Percentiles rank a stretch among this genome's conserved stretches.
Evolutionary conservation across 176 grass and related monocot species (phyloP).

Genomic region (Pharus latifolius): DNA sequence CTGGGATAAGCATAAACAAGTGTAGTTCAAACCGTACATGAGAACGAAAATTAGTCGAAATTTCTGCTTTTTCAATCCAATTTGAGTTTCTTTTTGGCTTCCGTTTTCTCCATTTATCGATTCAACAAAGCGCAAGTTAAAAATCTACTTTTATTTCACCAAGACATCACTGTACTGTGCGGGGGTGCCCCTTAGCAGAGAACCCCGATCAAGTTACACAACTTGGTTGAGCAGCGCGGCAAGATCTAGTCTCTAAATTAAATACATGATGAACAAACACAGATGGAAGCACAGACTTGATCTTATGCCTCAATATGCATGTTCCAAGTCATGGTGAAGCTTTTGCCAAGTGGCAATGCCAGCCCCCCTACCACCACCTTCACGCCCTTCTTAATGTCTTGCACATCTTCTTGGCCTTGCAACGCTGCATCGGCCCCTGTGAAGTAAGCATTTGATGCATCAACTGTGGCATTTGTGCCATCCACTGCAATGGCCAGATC

Average conservation of each 20-base stretch:
- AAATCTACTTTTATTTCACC: conserved; percentile 4
- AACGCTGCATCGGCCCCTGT: neutral
- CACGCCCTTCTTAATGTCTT: conserved; percentile 32
- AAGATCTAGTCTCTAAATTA: neutral
- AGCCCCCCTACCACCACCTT: conserved; percentile 68
- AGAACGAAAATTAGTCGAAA: neutral
- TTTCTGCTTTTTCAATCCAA: neutral
- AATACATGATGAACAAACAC: neutral
- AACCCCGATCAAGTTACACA: neutral
- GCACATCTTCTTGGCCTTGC: conserved; percentile 15
- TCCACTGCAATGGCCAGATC: conserved; percentile 45
- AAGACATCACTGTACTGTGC: neutral
- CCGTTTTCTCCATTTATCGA: neutral
- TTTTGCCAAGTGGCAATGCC: conserved; percentile 74
- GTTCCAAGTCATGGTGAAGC: conserved; percentile 78
- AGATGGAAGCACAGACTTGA: neutral
- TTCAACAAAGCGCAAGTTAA: neutral
- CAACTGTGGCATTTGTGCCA: conserved; percentile 7
- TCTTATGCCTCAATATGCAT: conserved; percentile 50
- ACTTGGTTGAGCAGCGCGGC: neutral
- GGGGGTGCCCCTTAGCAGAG: neutral
- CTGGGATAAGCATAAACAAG: no score
- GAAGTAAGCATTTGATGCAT: conserved; percentile 31
- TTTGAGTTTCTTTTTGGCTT: neutral
- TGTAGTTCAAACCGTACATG: no score